A percentile compares a stretch with the other conserved stretches of the same genome.
Evolutionary conservation across 78 protist species (phyloP).

Genomic region (Dictyostelium capitatum): DNA sequence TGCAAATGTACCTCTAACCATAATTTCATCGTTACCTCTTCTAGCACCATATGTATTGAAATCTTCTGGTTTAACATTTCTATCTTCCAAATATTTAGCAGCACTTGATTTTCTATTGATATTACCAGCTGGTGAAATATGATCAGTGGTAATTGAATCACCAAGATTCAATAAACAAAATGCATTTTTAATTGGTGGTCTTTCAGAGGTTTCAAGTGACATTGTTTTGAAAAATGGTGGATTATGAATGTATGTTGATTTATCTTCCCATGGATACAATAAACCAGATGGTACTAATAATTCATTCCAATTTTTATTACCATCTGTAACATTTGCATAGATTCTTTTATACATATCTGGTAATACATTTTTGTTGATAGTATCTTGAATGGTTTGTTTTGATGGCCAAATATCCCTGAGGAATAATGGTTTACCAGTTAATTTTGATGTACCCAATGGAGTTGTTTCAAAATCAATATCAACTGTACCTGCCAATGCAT

Average conservation of each 20-base stretch:
- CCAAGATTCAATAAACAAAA: constrained; percentile 90
- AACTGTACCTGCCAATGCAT: constrained; percentile 94
- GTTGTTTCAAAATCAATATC: constrained; percentile 88
- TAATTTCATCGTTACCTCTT: constrained; percentile 94
- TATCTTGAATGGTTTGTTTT: constrained; percentile 70
- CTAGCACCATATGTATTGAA: constrained; percentile 94
- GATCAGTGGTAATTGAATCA: constrained; percentile 94
- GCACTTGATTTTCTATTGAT: constrained; percentile 89
- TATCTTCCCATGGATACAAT: constrained; percentile 92
- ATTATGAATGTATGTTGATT: constrained; percentile 91
- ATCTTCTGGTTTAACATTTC: constrained; percentile 84
- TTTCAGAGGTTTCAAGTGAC: constrained; percentile 77
- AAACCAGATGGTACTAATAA: constrained; percentile 81
- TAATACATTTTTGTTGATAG: constrained; percentile 70
- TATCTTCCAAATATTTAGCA: constrained; percentile 86
- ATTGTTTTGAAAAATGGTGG: constrained; percentile 92
- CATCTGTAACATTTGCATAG: constrained; percentile 85
- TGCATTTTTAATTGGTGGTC: constrained; percentile 74
- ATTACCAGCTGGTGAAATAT: constrained; percentile 89
- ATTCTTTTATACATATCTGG: constrained; percentile 86
- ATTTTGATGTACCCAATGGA: constrained; percentile 71
- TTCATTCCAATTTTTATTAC: constrained; percentile 88
- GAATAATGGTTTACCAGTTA: constrained; percentile 86
- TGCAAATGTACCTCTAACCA: constrained; percentile 95
- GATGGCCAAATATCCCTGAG: constrained; percentile 96